Conservation (phyloP, 2,329 filamentous ascomycete species). For the Pyricularia grisea region DNA sequence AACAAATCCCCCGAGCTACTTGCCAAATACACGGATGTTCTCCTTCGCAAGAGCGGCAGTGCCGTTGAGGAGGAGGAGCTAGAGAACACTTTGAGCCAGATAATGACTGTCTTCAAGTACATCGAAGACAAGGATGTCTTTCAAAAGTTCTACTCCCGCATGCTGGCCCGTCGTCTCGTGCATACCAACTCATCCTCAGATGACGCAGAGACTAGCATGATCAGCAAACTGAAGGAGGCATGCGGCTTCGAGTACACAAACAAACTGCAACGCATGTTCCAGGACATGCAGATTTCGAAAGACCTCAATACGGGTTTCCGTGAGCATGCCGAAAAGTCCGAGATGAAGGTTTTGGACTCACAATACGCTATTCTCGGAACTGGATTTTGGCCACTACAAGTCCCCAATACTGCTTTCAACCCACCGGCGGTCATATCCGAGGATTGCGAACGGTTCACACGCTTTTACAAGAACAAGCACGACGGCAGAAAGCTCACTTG, state of each 20-base stretch:
- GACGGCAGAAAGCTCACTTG: constrained; percentile 93
- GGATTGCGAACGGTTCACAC: constrained; percentile 81
- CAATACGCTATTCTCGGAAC: constrained; percentile 90
- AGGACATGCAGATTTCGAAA: constrained; percentile 98
- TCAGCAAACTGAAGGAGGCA: constrained; percentile 96
- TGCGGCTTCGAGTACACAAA: constrained; percentile 99
- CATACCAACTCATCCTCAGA: constrained; percentile 93
- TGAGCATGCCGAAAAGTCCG: constrained; percentile 57
- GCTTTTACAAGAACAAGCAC: constrained; percentile 94
- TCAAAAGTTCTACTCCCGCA: constrained; percentile 98
- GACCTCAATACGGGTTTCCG: constrained; percentile 88
- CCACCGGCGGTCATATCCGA: constrained; percentile 77
- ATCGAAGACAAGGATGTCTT: constrained; percentile 99
- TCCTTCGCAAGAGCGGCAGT: constrained; percentile 87
- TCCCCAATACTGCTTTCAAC: constrained; percentile 80
- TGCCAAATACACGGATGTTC: constrained; percentile 88
- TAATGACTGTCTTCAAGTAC: constrained; percentile 99
- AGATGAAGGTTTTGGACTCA: constrained; percentile 71
- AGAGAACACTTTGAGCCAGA: constrained; percentile 78
- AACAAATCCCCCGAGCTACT: constrained; percentile 91
- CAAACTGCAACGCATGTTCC: constrained; percentile 99
- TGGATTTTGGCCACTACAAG: constrained; percentile 89
- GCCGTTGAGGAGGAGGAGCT: constrained; percentile 90
- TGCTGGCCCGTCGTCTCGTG: constrained; percentile 89
- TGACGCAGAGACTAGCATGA: constrained; percentile 98